Conservation (phyloP, 495 filamentous ascomycete genomes). For the Tuber brumale region DNA sequence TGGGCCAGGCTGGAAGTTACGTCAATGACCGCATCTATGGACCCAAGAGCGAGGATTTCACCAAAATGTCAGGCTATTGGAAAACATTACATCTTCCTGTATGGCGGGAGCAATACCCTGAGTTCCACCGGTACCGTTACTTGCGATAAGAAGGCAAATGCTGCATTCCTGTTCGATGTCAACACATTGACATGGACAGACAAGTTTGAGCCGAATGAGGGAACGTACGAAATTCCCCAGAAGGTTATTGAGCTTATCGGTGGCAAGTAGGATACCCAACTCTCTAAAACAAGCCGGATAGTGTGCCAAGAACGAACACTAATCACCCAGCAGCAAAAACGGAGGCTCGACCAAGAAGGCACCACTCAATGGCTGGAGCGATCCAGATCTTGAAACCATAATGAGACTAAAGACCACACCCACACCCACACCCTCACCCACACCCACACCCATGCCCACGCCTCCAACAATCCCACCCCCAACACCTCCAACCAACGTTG, state of each 20-base stretch:
- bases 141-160: slow-evolving; percentile 11
- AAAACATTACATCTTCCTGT: slow-evolving; percentile 13
- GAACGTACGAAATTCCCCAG: background rate
- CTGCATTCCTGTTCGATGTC: slow-evolving; percentile 15
- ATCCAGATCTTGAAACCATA: background rate
- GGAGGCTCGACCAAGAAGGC: background rate
- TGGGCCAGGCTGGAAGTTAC: slow-evolving; percentile 9
- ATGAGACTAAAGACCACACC: too few relatives aligned
- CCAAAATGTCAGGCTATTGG: slow-evolving; percentile 11
- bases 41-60: background rate
- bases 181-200: slow-evolving; percentile 9
- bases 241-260: background rate
- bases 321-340: background rate
- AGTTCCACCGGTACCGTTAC: background rate
- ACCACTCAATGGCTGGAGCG: background rate
- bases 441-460: too few relatives aligned
- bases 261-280: background rate
- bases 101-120: slow-evolving; percentile 10
- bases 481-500: too few relatives aligned
- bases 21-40: background rate
- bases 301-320: background rate
- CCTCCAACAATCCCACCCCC: too few relatives aligned
- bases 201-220: slow-evolving; percentile 1
- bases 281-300: background rate
- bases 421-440: too few relatives aligned